These are phyloP conservation scores for Raphidocelis subcapitata DNA, from an alignment of 139 green algal species.

Conservation along the genomic window DNA sequence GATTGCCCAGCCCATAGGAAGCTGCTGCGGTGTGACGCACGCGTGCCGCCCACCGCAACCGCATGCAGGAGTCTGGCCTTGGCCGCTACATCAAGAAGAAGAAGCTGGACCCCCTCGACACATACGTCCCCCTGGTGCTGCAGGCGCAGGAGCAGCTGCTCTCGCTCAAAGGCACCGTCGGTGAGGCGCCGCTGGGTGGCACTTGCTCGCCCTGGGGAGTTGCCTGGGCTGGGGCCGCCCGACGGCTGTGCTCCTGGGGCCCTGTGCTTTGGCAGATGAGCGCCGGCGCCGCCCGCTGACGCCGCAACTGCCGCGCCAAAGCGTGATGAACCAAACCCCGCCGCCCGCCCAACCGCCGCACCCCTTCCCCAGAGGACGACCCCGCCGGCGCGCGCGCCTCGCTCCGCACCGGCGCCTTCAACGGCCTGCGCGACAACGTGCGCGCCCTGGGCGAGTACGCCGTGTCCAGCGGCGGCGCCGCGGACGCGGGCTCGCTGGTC, in stretches of 20 bases:
- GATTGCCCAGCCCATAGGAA: too few species aligned
- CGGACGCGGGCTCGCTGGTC: slow-evolving; percentile 24
- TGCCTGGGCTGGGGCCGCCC: too few species aligned
- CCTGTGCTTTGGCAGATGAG: too few species aligned
- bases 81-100: slow-evolving; percentile 48
- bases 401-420: slow-evolving; percentile 37
- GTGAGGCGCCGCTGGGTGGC: too few species aligned
- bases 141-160: slow-evolving; percentile 38
- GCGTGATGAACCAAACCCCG: too few species aligned
- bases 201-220: too few species aligned
- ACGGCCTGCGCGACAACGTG: slow-evolving; percentile 54
- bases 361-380: slow-evolving; percentile 3
- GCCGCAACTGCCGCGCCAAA: too few species aligned
- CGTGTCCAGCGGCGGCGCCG: not conserved
- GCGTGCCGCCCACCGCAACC: too few species aligned
- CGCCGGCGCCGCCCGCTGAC: too few species aligned
- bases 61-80: slow-evolving; percentile 19
- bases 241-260: too few species aligned
- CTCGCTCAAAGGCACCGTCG: slow-evolving; percentile 5
- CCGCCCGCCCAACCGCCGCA: too few species aligned
- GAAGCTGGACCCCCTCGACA: slow-evolving; percentile 48
- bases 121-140: slow-evolving; percentile 53
- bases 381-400: slow-evolving; percentile 28
- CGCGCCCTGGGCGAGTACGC: slow-evolving; percentile 44
- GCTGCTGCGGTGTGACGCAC: too few species aligned